Base-by-base conservation (phyloP, 2,329 filamentous ascomycete species). In the Aspergillus sp. region DNA sequence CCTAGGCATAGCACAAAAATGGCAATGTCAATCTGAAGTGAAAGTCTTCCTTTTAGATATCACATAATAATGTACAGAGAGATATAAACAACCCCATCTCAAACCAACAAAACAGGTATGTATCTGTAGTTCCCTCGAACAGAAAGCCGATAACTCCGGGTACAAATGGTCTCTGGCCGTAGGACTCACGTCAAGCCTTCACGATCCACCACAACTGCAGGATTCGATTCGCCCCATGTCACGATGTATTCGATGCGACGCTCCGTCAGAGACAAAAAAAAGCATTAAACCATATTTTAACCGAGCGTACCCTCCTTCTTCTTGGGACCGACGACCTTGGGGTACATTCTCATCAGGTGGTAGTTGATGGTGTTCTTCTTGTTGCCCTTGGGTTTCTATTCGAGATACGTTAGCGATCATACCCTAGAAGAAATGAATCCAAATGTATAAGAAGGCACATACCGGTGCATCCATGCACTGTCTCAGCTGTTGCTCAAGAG, bases 351-450 rank as follows among this genome's bases (percentile, higher is more conserved):
- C 60, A 83, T 82, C 41, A 97, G 78, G 71, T 97, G 92, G 79
- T 92, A 92, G 76, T 97, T 97, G 83, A 97, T 91, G 59, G 83
- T 85, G 71, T 86, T 93, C 77, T 87, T 90, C 69, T 84, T 83
- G 59, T 74, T 71, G 50, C 75, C 72, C 58, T 72, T 72, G 45
- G 80, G 72, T 79, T 79, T 83, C 84, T 87, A 53, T 51, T 38
- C 19, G 7, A n/a, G 34, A n/a, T 5, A 16, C 34, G 34, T 38
- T 38, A 38, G 34, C 34, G 4, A 5, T n/a, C 7, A 38, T 38
- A 11, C 11, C 32, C 11, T 9, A 32, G 29, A 45, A 32, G 17
- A 25, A 34, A 4, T 14, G 38, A 19, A 31, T 20, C 19, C 13
- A 42, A 5, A 20, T 41, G 10, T 11, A 14, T 14, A 46, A n/a